Base-by-base conservation (phyloP, 805 yeast genomes). In the Kuraishia molischiana region DNA sequence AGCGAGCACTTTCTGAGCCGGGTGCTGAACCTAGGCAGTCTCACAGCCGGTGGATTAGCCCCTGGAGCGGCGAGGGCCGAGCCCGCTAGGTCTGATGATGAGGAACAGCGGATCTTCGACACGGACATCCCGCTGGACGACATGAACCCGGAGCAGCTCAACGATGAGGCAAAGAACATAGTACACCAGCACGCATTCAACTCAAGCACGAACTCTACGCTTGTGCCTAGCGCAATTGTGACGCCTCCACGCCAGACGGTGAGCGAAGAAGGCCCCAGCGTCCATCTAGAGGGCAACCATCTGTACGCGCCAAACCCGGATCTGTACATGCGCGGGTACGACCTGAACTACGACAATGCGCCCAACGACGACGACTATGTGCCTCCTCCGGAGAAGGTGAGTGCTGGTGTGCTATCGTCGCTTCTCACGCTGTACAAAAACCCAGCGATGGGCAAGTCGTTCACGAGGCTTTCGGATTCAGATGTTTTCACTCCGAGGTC, bases 361-460 rank as follows among this genome's bases (percentile, higher is more conserved):
- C 20, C 26, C 6, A 19, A 33, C 18, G 61, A 34, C 28, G 54
- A 52, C 24, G 64, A 61, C 50, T 62, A 63, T 41, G 50, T 66
- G 13, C 58, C 61, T 5, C 67, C 64, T 1, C 67, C 66, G 1
- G 29, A 41, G 32, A 72, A 71, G 38, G 89, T 85, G 10, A 81
- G 81, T 47, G 87, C 87, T 19, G 96, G 97, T 56, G 90, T 87
- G 14, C 66, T 87, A 21, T 84, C 95, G 0, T 76, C 90, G 1
- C 66, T 87, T 44, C 64, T 87, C 44, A 71, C 77, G 42, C 63
- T 87, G 35, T 86, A 87, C 51, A 80, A 77, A 44, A 63, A 67
- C 49, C 69, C 52, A 29, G 40, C 32, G 4, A 38, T 33, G 15
- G 39, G 43, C 4, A 36, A 37, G 3, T 42, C 53, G 2, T 15